Percentiles rank a stretch among this genome's conserved stretches.
Conservation (phyloP, 805 yeast species). For the Metschnikowia sp. region DNA sequence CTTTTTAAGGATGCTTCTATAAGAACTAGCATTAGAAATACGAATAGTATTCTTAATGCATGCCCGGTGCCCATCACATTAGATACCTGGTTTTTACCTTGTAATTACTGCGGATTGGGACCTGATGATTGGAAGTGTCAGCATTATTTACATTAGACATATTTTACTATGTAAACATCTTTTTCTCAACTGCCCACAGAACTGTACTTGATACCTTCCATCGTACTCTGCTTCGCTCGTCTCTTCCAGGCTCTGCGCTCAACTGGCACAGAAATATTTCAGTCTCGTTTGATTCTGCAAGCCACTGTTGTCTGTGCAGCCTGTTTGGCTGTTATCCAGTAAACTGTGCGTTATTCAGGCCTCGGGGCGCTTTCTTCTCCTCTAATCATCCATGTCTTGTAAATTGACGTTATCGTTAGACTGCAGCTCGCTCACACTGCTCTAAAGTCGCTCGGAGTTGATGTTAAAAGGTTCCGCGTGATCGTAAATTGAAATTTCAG, state of each 20-base stretch:
- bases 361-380: neutral
- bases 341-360: neutral
- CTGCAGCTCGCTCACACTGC: neutral
- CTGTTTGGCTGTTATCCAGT: neutral
- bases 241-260: neutral
- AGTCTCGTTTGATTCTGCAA: neutral
- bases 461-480: neutral
- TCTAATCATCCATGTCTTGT: neutral
- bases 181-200: too few species aligned
- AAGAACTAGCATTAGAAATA: conserved; percentile 1
- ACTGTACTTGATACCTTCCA: too few species aligned
- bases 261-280: neutral
- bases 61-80: conserved; percentile 4
- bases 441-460: neutral
- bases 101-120: neutral
- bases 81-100: conserved; percentile 1
- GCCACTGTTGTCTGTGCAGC: neutral
- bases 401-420: neutral
- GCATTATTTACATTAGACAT: too few species aligned
- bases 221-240: neutral
- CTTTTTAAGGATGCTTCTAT: neutral
- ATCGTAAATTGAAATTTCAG: neutral
- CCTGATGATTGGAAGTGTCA: neutral
- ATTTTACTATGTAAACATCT: too few species aligned
- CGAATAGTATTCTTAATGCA: conserved; percentile 2